Percentiles rank a stretch among this genome's conserved stretches.
phyloP scores from a whole-genome alignment of 176 grass and related monocot species.

The Panicum miliaceum region DNA sequence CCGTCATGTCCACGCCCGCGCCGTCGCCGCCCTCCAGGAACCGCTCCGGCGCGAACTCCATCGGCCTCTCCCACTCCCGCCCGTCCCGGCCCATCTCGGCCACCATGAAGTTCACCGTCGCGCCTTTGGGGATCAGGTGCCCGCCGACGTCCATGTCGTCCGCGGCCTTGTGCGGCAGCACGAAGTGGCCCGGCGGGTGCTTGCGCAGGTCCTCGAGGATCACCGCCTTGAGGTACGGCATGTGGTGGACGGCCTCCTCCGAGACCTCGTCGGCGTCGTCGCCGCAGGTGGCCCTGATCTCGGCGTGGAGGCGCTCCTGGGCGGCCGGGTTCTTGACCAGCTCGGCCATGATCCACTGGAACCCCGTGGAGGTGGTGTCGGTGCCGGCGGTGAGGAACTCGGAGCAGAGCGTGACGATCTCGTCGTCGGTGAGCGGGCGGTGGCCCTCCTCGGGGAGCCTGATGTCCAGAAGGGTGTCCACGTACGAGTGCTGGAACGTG shows the following conservation, averaged over 20 bases:
- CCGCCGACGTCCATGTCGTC: constrained; percentile 55
- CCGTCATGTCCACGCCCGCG: constrained; percentile 52
- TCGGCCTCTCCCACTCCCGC: constrained; percentile 47
- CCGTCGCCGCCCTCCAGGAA: constrained; percentile 55
- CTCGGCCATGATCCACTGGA: constrained; percentile 86
- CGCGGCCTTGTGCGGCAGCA: constrained; percentile 54
- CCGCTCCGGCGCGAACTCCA: constrained; percentile 57
- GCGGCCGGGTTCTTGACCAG: constrained; percentile 63
- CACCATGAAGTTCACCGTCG: constrained; percentile 60
- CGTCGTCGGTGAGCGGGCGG: constrained; percentile 58
- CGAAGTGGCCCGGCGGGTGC: constrained; percentile 66
- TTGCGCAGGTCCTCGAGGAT: constrained; percentile 56
- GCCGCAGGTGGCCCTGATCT: constrained; percentile 34
- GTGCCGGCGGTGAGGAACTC: constrained; percentile 73
- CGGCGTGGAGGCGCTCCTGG: constrained; percentile 48
- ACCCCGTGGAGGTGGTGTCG: constrained; percentile 63
- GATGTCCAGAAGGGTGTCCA: constrained; percentile 65
- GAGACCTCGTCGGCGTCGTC: constrained; percentile 10
- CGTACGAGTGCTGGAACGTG: constrained; percentile 55
- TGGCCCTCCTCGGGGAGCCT: constrained; percentile 44
- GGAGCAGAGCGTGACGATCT: constrained; percentile 63
- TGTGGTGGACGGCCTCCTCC: constrained; percentile 46
- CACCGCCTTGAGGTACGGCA: constrained; percentile 48
- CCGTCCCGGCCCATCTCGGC: constrained; percentile 47
- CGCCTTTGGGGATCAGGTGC: constrained; percentile 55